Percentiles rank a stretch among this genome's conserved stretches.
Evolutionary conservation across 768 basidiomycete genomes (phyloP).

Genomic region (Boletus huronensis): DNA sequence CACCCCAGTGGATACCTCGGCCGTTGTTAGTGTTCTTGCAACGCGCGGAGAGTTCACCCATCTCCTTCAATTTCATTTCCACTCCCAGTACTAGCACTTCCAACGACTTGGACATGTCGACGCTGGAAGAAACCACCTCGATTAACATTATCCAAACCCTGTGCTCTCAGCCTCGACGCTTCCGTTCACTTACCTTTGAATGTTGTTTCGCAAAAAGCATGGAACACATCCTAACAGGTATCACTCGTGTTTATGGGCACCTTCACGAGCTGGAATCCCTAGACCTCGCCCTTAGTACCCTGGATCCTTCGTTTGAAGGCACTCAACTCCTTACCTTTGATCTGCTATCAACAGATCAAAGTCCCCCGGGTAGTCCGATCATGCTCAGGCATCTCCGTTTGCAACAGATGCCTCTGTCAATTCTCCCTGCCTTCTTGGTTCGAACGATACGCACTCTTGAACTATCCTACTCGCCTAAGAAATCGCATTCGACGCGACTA

Average conservation of each 20-base stretch:
- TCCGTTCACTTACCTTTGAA: constrained; percentile 35
- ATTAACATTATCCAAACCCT: constrained; percentile 25
- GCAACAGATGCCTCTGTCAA: constrained; percentile 39
- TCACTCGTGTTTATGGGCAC: constrained; percentile 10
- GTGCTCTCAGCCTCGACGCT: constrained; percentile 23
- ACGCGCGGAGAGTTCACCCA: constrained; percentile 33
- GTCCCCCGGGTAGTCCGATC: not conserved
- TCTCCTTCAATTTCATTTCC: constrained; percentile 37
- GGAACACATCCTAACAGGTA: constrained; percentile 22
- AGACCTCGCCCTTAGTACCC: constrained; percentile 26
- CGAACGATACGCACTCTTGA: constrained; percentile 41
- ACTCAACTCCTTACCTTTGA: constrained; percentile 25
- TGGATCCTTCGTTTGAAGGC: constrained; percentile 27
- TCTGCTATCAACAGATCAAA: constrained; percentile 10
- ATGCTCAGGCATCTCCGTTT: constrained; percentile 37
- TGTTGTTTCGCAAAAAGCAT: constrained; percentile 31
- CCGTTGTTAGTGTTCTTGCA: constrained; percentile 32
- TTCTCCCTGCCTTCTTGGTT: constrained; percentile 36
- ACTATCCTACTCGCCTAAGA: constrained; percentile 38
- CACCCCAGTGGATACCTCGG: constrained; percentile 20
- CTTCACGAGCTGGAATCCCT: constrained; percentile 29
- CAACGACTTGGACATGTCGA: constrained; percentile 11
- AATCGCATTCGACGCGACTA: constrained; percentile 12
- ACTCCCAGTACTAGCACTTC: constrained; percentile 8
- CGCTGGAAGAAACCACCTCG: constrained; percentile 19